Evolutionary conservation across 2,329 filamentous ascomycete genomes (phyloP), one percentile per base, ranked within the genome.

Genomic region (Colletotrichum plurivorum): DNA sequence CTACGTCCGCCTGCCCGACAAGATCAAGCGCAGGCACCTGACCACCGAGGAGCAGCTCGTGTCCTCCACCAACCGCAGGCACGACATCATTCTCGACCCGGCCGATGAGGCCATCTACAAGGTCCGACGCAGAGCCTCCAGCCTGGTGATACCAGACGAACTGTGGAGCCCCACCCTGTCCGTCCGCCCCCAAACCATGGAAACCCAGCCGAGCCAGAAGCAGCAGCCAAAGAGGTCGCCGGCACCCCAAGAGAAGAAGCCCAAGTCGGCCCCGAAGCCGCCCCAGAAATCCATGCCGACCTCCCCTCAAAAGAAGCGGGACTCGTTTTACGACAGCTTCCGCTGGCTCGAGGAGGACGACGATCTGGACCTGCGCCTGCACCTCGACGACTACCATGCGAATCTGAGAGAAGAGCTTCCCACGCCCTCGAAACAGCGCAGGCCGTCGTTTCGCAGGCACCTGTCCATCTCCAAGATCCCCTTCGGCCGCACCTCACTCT

Each of bases 331-430:
- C 57, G 89, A 94, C 70, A 91, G 86, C 75, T 92, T 94, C 73
- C 86, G 90, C 56, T 94, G 92, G 91, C 82, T 94, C 27, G 92
- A 94, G 36, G 90, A 93, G 66, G 90, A 93, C 61, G 87, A 91
- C 18, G 88, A 92, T 60, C 82, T 95, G 39, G 92, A 95, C 73
- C 78, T 92, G 25, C 84, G 87, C 52, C 84, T 95, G 45, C 86
- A 85, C 45, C 80, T 94, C 39, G 90, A 94, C 75, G 90, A 93
- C 76, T 93, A 93, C 75, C 90, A 93, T 75, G 83, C 87, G 53
- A 90, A 90, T 73, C 80, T 90, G 41, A 84, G 88, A 45, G 85
- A 87, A 39, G 80, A 86, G 22, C 76, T 84, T 6, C 81, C 86
- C 6, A 73, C 78, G 71, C 78, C 82, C 57, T 80, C 77, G 71